Conservation (phyloP, 257 asterid species). For the Capsicum rhomboideum region DNA sequence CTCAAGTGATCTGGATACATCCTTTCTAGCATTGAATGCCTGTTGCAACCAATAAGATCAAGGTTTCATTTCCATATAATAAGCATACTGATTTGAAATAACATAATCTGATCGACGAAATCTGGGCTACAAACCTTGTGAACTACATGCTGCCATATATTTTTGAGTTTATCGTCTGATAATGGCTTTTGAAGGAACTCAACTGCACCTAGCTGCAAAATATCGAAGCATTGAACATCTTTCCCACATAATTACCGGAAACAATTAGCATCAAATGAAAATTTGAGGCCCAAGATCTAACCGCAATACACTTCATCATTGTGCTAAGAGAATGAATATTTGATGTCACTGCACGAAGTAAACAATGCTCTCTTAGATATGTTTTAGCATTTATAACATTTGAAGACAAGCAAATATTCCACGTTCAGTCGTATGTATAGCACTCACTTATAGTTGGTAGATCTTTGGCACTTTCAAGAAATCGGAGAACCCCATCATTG, state of each 20-base stretch:
- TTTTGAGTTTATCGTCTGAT: conserved; percentile 40
- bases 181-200: conserved; percentile 46
- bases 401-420: not conserved
- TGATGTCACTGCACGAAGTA: conserved; percentile 29
- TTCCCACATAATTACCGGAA: not conserved
- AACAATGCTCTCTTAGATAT: not conserved
- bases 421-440: not conserved
- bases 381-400: not conserved
- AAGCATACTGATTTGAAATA: not conserved
- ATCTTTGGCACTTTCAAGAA: conserved; percentile 32
- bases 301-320: conserved; percentile 52
- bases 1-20: conserved; percentile 17
- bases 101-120: not conserved
- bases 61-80: not conserved
- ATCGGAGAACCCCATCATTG: conserved; percentile 18
- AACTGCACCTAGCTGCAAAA: conserved; percentile 43
- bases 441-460: conserved; percentile 42
- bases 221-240: not conserved
- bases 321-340: conserved; percentile 29
- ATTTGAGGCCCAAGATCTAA: conserved; percentile 15
- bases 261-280: not conserved
- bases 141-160: conserved; percentile 46
- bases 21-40: conserved; percentile 42
- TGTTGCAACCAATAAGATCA: conserved; percentile 21
- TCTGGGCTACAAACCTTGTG: conserved; percentile 26